Evolutionary conservation across 371 early-diverging fungal species (phyloP), one percentile per base, ranked within the genome.

Genomic region (Circinella minor): DNA sequence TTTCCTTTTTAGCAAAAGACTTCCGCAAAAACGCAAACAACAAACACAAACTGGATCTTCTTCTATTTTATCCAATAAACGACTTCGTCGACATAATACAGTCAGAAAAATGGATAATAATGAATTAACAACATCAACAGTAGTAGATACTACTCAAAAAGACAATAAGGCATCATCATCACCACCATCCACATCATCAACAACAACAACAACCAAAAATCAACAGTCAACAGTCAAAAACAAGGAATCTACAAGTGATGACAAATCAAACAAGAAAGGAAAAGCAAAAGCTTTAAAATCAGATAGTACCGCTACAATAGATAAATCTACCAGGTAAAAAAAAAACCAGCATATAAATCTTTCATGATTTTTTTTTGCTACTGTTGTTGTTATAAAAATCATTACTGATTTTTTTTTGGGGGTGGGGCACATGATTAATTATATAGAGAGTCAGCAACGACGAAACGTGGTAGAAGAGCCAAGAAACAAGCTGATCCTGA

Each of bases 401-500:
- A 15, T 13, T 51, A 51, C 15, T n/a, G 5, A 51, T 51, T 15
- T 13, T 13, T n/a, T 51, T 13, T 1, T 1, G 43, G 43, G 11
- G 43, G 3, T 43, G 43, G 43, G 1, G 3, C 43, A 43, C 11
- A 43, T 43, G 15, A 13, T 17, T 51, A 13, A 13, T 51, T n/a
- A 5, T 51, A 51, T 47, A 49, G 55, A n/a, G 37, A 38, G 14
- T 49, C 61, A 54, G 13, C n/a, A 39, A 55, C 54, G 11, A 37
- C 60, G 7, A 38, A 62, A 8, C 60, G 11, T 57, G 47, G n/a
- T 49, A 61, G 68, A n/a, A 67, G 57, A 48, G 27, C 61, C 9
- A 74, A 68, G 67, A 74, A 74, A 49, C 75, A 74, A 49, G 55
- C 71, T 18, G 75, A 74, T 66, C 75, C 75, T 15, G 75, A 71